Base-by-base conservation (phyloP, 1,284 basidiomycete species). In the Inonotus obliquus region DNA sequence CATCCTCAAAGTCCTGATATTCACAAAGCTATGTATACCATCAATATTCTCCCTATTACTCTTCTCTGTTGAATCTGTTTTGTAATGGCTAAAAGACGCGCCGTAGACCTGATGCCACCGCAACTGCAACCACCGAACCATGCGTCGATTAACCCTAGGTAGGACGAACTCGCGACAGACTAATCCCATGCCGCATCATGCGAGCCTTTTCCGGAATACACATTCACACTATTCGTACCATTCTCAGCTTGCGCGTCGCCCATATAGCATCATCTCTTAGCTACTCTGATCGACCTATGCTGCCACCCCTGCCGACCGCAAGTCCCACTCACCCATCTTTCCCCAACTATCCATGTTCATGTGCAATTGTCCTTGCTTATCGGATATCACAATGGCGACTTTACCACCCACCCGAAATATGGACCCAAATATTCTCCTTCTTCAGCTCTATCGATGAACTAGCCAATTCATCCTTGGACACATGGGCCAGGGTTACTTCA, bases 171-270 rank as follows among this genome's bases (percentile, higher is more conserved):
- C 58, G 62, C 65, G 59, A 65, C 73, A 54, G 62, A 68, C 45
- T 61, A 61, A 55, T 73, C 57, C 67, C 68, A 52, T 67, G 70
- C 35, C 74, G 74, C 59, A 64, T 77, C 79, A 81, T 62, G 37
- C 48, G 25, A 35, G 71, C 60, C 63, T 62, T n/a, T 69, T 68
- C 57, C 39, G 66, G 11, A 68, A 68, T 27, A 68, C 71, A 47
- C 65, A 62, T 53, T n/a, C 39, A 1, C 41, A 55, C 53, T 27
- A 38, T 10, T 38, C 37, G 7, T 25, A 45, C 5, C 71, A 70
- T 55, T 60, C 72, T 47, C 63, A 65, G 32, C 66, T 54, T 65
- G 56, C 80, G 78, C 66, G 79, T 80, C 6, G 79, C 79, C 13
- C 66, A 66, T 56, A 66, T 65, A 27, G 59, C 29, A 4, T 17